Conservation (phyloP, 441 rosid genomes). For the Erysimum cheiri region DNA sequence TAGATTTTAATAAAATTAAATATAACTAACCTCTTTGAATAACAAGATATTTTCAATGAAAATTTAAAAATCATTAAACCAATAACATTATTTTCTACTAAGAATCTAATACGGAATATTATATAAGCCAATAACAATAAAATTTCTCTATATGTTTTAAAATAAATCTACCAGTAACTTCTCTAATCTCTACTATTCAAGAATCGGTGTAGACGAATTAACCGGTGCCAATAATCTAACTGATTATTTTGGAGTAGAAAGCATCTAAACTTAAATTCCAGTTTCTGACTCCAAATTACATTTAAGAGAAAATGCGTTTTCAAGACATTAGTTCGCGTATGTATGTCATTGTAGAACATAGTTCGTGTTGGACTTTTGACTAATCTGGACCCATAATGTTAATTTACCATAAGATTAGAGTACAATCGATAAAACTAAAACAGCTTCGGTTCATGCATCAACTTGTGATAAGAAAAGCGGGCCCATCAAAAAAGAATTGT, state of each 20-base stretch:
- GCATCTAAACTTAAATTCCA: not conserved
- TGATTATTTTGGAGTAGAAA: not conserved
- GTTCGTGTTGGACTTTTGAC: not conserved
- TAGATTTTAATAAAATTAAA: not conserved
- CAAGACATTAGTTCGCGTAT: not conserved
- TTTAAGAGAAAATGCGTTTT: not conserved
- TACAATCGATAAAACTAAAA: not conserved
- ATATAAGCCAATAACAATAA: too few species aligned
- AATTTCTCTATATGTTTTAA: too few species aligned
- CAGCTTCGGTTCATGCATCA: not conserved
- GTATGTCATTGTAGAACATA: not conserved
- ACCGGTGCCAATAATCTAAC: too few species aligned
- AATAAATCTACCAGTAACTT: too few species aligned
- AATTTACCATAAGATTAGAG: constrained; percentile 8
- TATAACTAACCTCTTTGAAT: too few species aligned
- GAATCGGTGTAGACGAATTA: too few species aligned
- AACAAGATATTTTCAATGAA: too few species aligned
- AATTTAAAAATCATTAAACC: too few species aligned
- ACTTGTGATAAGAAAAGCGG: constrained; percentile 36
- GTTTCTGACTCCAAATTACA: not conserved
- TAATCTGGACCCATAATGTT: not conserved
- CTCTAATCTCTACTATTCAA: too few species aligned
- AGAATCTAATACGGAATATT: too few species aligned
- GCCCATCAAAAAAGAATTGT: constrained; percentile 32
- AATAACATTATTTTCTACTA: too few species aligned